Base-by-base conservation (phyloP, 257 asterid species). In the Petrea volubilis region DNA sequence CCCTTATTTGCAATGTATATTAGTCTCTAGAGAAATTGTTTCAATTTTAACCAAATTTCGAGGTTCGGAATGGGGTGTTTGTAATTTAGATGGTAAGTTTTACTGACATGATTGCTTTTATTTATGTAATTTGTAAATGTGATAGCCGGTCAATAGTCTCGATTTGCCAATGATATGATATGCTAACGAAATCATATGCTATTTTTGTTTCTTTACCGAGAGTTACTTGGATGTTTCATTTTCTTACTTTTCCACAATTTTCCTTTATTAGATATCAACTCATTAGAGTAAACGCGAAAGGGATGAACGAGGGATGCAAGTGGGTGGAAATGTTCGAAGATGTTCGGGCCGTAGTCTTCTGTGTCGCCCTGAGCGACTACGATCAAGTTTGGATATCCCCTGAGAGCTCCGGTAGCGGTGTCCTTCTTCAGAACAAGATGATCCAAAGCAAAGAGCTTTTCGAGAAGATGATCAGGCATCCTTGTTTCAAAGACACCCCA, bases 251-350 rank as follows among this genome's bases (percentile, higher is more conserved):
- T 24, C 64, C 29, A 17, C 49, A 10, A 64, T 60, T 29, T 63
- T 78, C 17, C n/a, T 28, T 5, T 23, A 50, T 61, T 84, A 94
- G 98, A 80, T 94, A 89, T 60, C 97, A 94, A 71, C 96, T 94
- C 36, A 94, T 94, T 53, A 71, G 97, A 77, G 89, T 91, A 58
- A 94, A 87, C 24, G 95, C 89, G 47, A 91, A 86, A 77, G 96
- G 97, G 29, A 84, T 94, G 91, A 86, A 76, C 24, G 93, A 86
- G 47, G 96, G 97, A 12, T 81, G 97, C 85, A 94, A 91, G 80
- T 94, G 98, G 97, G 91, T 91, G 18, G 98, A 91, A 71, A 94
- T 94, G 98, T 94, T 94, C 28, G 97, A 91, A 82, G 97, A 91
- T 43, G 97, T 94, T 4, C 93, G 97, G 0, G 90, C 82, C 1